A percentile compares a stretch with the other conserved stretches of the same genome.
Evolutionary conservation across 2,329 filamentous ascomycete genomes (phyloP).

Genomic region (Alternaria triticimaculans): DNA sequence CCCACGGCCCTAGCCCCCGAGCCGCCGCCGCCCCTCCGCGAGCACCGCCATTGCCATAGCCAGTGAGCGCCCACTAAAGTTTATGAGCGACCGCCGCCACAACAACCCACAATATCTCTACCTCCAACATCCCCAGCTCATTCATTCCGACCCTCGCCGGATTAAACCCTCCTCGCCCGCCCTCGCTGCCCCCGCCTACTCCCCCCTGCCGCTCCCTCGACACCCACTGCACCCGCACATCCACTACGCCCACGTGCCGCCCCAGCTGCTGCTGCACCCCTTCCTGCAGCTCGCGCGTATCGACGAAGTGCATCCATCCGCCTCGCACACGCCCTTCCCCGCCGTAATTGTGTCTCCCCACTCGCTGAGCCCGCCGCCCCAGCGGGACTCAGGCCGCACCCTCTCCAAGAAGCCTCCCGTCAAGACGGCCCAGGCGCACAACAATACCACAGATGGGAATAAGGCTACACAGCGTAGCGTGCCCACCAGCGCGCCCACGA

Average conservation of each 20-base stretch:
- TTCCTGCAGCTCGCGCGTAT: slow-evolving; percentile 38
- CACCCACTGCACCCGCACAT: slow-evolving; percentile 18
- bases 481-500: slow-evolving; percentile 46
- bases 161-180: slow-evolving; percentile 17
- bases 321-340: slow-evolving; percentile 29
- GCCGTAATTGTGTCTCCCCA: slow-evolving; percentile 51
- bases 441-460: slow-evolving; percentile 49
- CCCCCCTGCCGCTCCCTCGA: slow-evolving; percentile 2
- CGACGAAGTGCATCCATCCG: slow-evolving; percentile 32
- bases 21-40: slow-evolving; percentile 18
- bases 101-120: slow-evolving; percentile 32
- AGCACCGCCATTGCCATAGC: slow-evolving; percentile 17
- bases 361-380: slow-evolving; percentile 40
- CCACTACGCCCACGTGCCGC: slow-evolving; percentile 19
- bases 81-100: slow-evolving; percentile 38
- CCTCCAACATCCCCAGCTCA: slow-evolving; percentile 25
- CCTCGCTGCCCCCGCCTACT: slow-evolving; percentile 17
- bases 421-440: slow-evolving; percentile 37
- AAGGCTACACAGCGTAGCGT: slow-evolving; percentile 38
- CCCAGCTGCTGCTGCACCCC: slow-evolving; percentile 36
- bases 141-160: slow-evolving; percentile 21
- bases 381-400: slow-evolving; percentile 41
- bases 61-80: slow-evolving; percentile 18
- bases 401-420: slow-evolving; percentile 38
- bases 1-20: slow-evolving; percentile 2